Evolutionary conservation across 106 monocot genomes (phyloP), one percentile per base, ranked within the genome.

Genomic region (Acorus gramineus): DNA sequence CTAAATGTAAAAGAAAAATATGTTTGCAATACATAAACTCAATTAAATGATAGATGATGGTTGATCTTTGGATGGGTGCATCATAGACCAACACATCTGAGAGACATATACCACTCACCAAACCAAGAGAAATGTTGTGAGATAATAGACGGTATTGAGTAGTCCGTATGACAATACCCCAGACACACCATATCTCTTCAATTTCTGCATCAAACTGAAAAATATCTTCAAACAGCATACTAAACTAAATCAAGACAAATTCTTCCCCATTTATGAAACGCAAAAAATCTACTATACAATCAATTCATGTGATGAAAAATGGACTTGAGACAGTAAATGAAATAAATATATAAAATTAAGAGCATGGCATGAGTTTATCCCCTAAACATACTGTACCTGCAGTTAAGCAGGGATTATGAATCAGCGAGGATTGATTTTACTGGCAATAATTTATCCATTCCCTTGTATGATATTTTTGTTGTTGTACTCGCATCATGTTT

Each of bases 151-250:
- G 50, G 93, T 93, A 67, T 89, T 89, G 49, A 93, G 79, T 56
- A 93, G 60, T 53, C 93, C 93, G 81, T 89, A 93, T 46, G 89
- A 89, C 52, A 93, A 70, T 57, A 93, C 74, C n/a, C 93, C 89
- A 60, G 85, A 85, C 68, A 81, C 70, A 74, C 93, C 93, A 77
- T 89, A 93, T 79, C 72, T 76, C 76, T 80, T 83, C 63, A 93
- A 57, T 42, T 66, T 76, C 66, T 76, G 71, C 75, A 85, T 59
- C 64, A 85, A 52, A 57, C 93, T 93, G 78, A 6, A 14, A 55
- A 65, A 28, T 28, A 28, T 28, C 28, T 28, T 28, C 28, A 28
- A 28, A 28, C 28, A 28, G 28, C 28, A 1, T 28, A 28, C 28
- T 0, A 28, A 0, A 28, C 28, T 28, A 28, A 28, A 28, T 28